These are phyloP conservation scores for Bathelium albidoporum DNA, from an alignment of 495 filamentous ascomycete genomes.

Conservation along the genomic window DNA sequence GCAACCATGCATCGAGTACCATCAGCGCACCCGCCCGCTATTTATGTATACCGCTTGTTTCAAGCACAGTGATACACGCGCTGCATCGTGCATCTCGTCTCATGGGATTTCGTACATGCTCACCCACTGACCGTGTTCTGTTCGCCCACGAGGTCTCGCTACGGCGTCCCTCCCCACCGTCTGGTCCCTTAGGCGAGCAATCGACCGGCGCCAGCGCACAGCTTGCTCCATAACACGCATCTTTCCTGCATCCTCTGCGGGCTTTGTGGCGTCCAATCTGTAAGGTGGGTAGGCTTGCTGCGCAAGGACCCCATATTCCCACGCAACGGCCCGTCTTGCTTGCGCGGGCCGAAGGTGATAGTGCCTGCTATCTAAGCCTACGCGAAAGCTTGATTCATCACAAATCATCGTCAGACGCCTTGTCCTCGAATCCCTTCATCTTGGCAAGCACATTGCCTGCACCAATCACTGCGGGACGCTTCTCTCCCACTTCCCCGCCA, in stretches of 20 bases:
- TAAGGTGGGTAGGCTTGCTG: not conserved
- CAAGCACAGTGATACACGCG: not conserved
- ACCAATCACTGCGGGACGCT: not conserved
- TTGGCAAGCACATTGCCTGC: not conserved
- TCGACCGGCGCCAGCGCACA: not conserved
- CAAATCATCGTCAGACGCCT: not conserved
- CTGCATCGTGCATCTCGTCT: not conserved
- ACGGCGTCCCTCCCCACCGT: not conserved
- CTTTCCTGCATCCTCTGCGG: not conserved
- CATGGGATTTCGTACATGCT: not conserved
- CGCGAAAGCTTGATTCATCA: constrained; percentile 4
- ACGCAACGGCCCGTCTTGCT: constrained; percentile 1
- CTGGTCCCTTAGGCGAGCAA: not conserved
- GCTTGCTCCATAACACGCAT: not conserved
- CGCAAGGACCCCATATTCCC: not conserved
- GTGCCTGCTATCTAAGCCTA: not conserved
- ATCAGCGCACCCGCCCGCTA: not conserved
- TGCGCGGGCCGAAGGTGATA: not conserved
- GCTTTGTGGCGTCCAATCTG: not conserved
- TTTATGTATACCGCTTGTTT: constrained; percentile 5
- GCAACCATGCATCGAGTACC: not conserved
- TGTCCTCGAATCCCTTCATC: not conserved
- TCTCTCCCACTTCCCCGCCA: not conserved
- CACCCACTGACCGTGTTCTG: not conserved
- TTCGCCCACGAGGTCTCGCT: not conserved